Evolutionary conservation across 2,329 filamentous ascomycete species (phyloP), one percentile per base, ranked within the genome.

Genomic region (Elsinoe necatrix): DNA sequence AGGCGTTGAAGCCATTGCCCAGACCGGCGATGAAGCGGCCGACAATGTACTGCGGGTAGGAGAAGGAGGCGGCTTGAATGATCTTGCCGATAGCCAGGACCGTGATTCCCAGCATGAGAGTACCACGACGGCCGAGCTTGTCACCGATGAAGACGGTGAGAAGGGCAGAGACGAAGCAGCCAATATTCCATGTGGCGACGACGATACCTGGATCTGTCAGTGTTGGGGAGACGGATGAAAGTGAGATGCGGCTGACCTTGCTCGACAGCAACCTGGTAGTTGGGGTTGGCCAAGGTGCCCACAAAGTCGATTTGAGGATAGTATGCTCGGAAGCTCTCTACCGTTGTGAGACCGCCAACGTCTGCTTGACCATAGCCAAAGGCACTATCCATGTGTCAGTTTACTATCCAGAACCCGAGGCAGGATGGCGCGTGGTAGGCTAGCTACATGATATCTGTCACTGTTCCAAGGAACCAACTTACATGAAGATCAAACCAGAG

Each of bases 361-460:
- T 68, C 65, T 50, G 66, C 72, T 70, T 87, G 84, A 68, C 89
- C 86, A 84, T 80, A 81, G 43, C 80, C 80, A 61, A 82, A 78
- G 9, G 77, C 70, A 41, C 69, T 74, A 61, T 11, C n/a, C 11
- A 47, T 23, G 21, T 21, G 39, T 55, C 39, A 55, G 52, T 34
- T 25, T 45, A 21, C 47, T 29, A 9, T 29, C 27, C 27, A 29
- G 27, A 29, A 29, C 27, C 27, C 9, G 27, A 29, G 27, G 27
- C 27, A 29, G 27, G 27, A 29, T 29, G 4, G 27, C 27, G 27
- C 27, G 31, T 39, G 34, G 50, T 27, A 54, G 35, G 16, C 50
- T 41, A 39, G 31, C 31, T 39, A 25, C 35, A 25, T 41, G 50
- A 37, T 31, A 54, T 35, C 21, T 20, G 52, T 11, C 37, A 18